These are phyloP conservation scores for Celoporthe dispersa DNA, from an alignment of 2,329 filamentous ascomycete genomes.

Conservation along the genomic window DNA sequence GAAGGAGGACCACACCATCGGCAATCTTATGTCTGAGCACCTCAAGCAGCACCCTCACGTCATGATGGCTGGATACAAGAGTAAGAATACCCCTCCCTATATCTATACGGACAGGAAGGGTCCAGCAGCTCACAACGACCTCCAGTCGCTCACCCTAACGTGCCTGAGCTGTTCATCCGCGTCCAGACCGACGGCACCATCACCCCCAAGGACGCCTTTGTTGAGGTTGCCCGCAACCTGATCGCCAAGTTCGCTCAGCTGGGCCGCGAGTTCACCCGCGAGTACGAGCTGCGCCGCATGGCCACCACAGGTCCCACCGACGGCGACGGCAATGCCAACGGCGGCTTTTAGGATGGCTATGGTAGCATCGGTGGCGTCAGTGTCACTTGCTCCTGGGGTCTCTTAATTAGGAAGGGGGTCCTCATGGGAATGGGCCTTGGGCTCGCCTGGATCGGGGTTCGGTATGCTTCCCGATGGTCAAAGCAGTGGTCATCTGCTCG, in stretches of 20 bases:
- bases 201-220: conserved; percentile 85
- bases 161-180: conserved; percentile 69
- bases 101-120: neutral
- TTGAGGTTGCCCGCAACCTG: conserved; percentile 79
- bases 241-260: conserved; percentile 81
- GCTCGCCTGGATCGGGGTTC: conserved; percentile 8
- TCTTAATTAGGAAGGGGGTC: neutral
- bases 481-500: conserved; percentile 12
- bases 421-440: conserved; percentile 6
- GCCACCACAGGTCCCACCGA: conserved; percentile 66
- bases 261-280: conserved; percentile 87
- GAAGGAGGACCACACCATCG: conserved; percentile 96
- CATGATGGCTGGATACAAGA: conserved; percentile 90
- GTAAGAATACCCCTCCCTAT: conserved; percentile 49
- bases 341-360: conserved; percentile 32
- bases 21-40: conserved; percentile 84
- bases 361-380: conserved; percentile 5
- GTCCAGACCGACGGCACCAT: conserved; percentile 90
- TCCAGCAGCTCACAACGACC: conserved; percentile 3
- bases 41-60: conserved; percentile 85
- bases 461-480: conserved; percentile 3
- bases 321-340: conserved; percentile 33
- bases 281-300: conserved; percentile 88
- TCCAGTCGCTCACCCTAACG: conserved; percentile 63
- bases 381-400: conserved; percentile 20